Evolutionary conservation across 2,329 filamentous ascomycete genomes (phyloP).

Genomic region (Colletotrichum orchidophilum): DNA sequence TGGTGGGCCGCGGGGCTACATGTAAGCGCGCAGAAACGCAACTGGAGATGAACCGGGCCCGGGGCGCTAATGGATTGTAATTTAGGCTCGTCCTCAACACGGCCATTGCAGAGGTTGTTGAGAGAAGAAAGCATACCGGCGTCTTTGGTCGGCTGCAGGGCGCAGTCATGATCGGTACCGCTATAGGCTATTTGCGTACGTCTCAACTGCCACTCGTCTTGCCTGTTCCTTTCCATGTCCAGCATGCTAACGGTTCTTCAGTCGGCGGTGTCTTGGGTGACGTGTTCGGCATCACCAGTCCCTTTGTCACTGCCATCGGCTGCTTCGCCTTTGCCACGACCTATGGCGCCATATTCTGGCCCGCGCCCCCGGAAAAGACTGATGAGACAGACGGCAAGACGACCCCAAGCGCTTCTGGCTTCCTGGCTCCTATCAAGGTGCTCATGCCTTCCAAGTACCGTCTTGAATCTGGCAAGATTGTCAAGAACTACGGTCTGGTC

Average conservation of each 20-base stretch:
- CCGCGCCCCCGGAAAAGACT: slow-evolving; percentile 38
- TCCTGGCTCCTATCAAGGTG: slow-evolving; percentile 71
- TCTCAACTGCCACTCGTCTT: not conserved
- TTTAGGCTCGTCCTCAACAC: slow-evolving; percentile 70
- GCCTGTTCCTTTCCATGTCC: not conserved
- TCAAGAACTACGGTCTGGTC: slow-evolving; percentile 68
- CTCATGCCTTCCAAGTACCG: slow-evolving; percentile 67
- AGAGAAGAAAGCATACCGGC: slow-evolving; percentile 67
- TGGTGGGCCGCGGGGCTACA: slow-evolving; percentile 75
- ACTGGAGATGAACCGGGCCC: not conserved
- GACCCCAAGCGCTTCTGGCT: slow-evolving; percentile 52
- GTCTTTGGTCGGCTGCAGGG: slow-evolving; percentile 74
- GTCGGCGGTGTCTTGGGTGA: slow-evolving; percentile 73
- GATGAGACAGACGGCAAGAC: slow-evolving; percentile 34
- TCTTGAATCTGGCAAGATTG: slow-evolving; percentile 57
- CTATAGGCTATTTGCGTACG: slow-evolving; percentile 68
- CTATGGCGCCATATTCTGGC: slow-evolving; percentile 45
- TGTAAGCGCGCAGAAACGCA: slow-evolving; percentile 46
- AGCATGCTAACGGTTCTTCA: slow-evolving; percentile 36
- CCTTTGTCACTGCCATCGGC: slow-evolving; percentile 66
- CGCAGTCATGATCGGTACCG: slow-evolving; percentile 72
- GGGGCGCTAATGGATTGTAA: not conserved
- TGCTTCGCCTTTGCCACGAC: slow-evolving; percentile 40
- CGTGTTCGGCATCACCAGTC: slow-evolving; percentile 67
- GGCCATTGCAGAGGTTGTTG: slow-evolving; percentile 72